Conservation (phyloP, 1,284 basidiomycete genomes). For the Laetiporus sulphureus region DNA sequence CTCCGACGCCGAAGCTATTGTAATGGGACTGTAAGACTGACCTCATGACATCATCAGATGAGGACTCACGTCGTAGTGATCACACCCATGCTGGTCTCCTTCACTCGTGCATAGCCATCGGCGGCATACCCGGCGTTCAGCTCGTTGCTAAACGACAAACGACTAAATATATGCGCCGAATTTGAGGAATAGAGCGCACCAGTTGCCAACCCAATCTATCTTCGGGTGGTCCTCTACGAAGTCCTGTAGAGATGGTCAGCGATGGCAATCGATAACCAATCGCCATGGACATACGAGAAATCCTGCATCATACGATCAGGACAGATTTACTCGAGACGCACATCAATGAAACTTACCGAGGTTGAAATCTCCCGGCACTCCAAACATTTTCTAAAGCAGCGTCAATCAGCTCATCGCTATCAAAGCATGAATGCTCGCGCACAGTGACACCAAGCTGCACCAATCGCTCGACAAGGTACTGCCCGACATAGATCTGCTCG, state of each 20-base stretch:
- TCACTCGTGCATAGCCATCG: conserved; percentile 89
- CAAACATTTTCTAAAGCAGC: conserved; percentile 64
- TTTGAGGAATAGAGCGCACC: conserved; percentile 35
- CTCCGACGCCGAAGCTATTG: conserved; percentile 85
- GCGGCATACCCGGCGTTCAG: conserved; percentile 89
- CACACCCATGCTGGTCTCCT: conserved; percentile 66
- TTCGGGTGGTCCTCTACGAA: conserved; percentile 76
- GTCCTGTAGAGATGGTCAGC: conserved; percentile 43
- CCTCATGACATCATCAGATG: neutral
- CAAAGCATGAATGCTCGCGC: conserved; percentile 18
- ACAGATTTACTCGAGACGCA: neutral
- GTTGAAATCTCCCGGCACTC: conserved; percentile 92
- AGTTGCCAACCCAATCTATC: conserved; percentile 89
- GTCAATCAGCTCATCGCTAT: conserved; percentile 5
- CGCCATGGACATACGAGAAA: conserved; percentile 44
- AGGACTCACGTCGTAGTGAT: conserved; percentile 65
- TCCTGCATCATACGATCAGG: conserved; percentile 16
- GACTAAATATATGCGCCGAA: neutral
- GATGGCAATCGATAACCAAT: neutral
- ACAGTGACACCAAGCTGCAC: conserved; percentile 63
- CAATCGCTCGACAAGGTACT: conserved; percentile 69
- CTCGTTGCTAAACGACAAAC: conserved; percentile 55
- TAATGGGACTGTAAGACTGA: conserved; percentile 9
- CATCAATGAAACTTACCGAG: conserved; percentile 39
- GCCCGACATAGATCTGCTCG: conserved; percentile 51